A percentile compares a stretch with the other conserved stretches of the same genome.
Conservation (phyloP, 1,284 basidiomycete genomes). For the Puccinia coronata region DNA sequence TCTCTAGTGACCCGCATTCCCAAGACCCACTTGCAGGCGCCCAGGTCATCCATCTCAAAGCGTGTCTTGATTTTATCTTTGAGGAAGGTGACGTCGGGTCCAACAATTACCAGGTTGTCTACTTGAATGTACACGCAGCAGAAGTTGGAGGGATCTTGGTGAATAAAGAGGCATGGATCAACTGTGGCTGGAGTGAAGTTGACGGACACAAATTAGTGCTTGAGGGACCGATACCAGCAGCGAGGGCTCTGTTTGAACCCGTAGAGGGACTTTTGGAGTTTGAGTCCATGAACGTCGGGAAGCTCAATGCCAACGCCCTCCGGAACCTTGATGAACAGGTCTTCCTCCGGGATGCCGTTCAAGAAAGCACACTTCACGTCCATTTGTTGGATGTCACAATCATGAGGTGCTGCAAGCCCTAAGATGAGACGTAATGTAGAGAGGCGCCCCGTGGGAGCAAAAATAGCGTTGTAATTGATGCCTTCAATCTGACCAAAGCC, state of each 20-base stretch:
- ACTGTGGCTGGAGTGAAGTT: neutral
- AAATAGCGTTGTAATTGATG: too few relatives aligned
- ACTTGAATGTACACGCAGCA: slow-evolving; percentile 7
- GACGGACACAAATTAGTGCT: neutral
- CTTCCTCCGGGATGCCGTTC: too few relatives aligned
- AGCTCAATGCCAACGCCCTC: too few relatives aligned
- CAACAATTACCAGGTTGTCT: neutral
- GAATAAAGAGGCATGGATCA: slow-evolving; percentile 12
- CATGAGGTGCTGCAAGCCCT: too few relatives aligned
- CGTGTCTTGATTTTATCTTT: neutral
- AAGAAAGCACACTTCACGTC: too few relatives aligned
- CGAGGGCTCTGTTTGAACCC: slow-evolving; percentile 1
- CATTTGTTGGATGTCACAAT: too few relatives aligned
- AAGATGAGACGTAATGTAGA: too few relatives aligned
- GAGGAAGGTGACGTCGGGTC: neutral
- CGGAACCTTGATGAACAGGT: too few relatives aligned
- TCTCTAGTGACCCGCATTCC: too few relatives aligned
- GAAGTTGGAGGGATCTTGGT: neutral
- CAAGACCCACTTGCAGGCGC: neutral
- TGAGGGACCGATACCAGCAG: slow-evolving; percentile 6
- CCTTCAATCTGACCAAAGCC: too few relatives aligned
- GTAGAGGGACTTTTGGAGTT: neutral
- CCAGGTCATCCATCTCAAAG: neutral
- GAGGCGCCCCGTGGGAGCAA: too few relatives aligned
- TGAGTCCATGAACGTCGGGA: neutral